Evolutionary conservation across 371 early-diverging fungal species (phyloP), one percentile per base, ranked within the genome.

Genomic region (Actinomortierella wolfii): DNA sequence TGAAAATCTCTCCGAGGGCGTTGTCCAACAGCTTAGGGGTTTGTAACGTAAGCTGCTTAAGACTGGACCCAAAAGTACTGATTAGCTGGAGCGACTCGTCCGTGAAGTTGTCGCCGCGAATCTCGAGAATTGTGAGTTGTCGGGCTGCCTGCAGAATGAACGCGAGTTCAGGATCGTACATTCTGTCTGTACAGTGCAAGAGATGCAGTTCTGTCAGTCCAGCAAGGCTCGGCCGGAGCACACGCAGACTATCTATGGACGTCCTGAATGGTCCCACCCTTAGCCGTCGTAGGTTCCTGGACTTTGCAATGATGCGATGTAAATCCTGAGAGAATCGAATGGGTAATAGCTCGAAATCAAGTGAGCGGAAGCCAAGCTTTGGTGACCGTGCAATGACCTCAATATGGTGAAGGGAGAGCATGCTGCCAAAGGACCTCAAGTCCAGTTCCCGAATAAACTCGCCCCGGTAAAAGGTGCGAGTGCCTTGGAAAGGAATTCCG

Each of bases 381-480:
- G 34, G 51, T 2, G 73, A 73, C n/a, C 73, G 58, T 11, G 73
- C 73, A 53, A 73, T 28, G 53, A 71, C 62, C 54, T 71, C 73
- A n/a, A 71, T 45, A 50, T 71, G 73, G 42, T 71, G 51, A 8
- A 25, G 28, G 7, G 62, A 66, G 28, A 73, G 25, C 0, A 24
- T 34, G 14, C 48, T 44, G 17, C 48, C 60, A 11, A 73, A 23
- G 14, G 34, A 15, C 4, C 39, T 42, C 48, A 73, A 66, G 51
- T 73, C 63, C 47, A 73, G 54, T 9, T 23, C 23, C 3, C 73
- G 73, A 41, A 73, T 73, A 50, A 73, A 66, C 46, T 66, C 67
- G n/a, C 56, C 73, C 1, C 73, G 61, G 17, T 66, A 67, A 51
- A 59, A 66, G 49, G 58, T 56, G 26, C 67, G 54, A 20, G 66